Percentiles rank a stretch among this genome's conserved stretches.
Conservation (phyloP, 257 asterid species). For the Haberlea rhodopensis region DNA sequence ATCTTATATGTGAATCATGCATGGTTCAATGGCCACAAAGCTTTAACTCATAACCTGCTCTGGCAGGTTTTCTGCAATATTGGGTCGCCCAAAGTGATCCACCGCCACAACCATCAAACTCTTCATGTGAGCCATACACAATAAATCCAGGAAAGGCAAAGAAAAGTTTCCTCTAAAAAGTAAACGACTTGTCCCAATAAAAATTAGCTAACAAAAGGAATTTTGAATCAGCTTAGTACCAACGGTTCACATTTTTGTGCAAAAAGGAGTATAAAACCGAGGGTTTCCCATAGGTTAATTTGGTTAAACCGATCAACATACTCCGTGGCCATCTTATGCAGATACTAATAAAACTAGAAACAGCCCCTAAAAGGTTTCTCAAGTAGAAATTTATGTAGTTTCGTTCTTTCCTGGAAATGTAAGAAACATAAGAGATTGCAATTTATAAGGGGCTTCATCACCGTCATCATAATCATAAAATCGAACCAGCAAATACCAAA, state of each 20-base stretch:
- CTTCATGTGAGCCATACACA: no score
- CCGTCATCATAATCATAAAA: conserved; percentile 18
- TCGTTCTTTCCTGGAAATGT: background rate
- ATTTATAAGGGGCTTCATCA: conserved; percentile 4
- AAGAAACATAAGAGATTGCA: background rate
- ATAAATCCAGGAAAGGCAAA: background rate
- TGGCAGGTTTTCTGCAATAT: background rate
- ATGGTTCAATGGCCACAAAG: background rate
- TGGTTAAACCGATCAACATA: conserved; percentile 26
- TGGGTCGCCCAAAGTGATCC: no score
- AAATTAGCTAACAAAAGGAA: background rate
- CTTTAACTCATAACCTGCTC: conserved; percentile 12
- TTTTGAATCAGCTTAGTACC: conserved; percentile 5
- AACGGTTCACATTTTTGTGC: background rate
- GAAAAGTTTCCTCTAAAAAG: background rate
- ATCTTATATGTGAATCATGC: background rate
- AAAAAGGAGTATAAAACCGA: background rate
- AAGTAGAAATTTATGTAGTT: background rate
- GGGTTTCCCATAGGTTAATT: conserved; percentile 24
- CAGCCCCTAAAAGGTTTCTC: no score
- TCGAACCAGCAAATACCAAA: conserved; percentile 5
- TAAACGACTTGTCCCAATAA: background rate
- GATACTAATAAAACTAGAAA: conserved; percentile 10
- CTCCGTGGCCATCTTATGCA: conserved; percentile 5
- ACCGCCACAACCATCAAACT: no score